Base-by-base conservation (phyloP, 257 asterid genomes). In the Schizonepeta tenuifolia region DNA sequence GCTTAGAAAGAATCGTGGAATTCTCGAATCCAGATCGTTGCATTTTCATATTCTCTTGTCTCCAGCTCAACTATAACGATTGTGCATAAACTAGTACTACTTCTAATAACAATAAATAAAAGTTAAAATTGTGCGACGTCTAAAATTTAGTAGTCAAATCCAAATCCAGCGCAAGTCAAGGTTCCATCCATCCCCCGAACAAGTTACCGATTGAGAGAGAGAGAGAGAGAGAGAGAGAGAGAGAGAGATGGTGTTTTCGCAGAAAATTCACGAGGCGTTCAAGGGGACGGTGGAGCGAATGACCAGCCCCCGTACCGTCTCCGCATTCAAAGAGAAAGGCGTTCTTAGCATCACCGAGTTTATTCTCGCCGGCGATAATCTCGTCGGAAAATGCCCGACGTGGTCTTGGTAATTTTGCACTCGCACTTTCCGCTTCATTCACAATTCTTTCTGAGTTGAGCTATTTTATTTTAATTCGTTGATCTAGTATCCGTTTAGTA, bases 261-360 rank as follows among this genome's bases (percentile, higher is more conserved):
- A 95, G 86, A 90, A 80, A 56, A 53, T 92, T 74, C 98, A 95
- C 79, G 97, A 82, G 47, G 97, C 96, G 10, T 87, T 90, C 86
- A 92, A 92, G 79, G 96, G 94, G 46, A 85, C 97, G 38, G 92
- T 95, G 71, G 99, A 92, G 90, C 88, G 97, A 51, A 90, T 95
- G 22, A 90, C 99, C 7, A 88, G 81, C 73, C 92, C 91, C 57
- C 91, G 99, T 68, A 95, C 98, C 63, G 97, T 92, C 55, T 92
- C 99, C 21, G 99, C 97, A 67, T 95, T 92, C 87, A 95, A 92
- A 78, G 99, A 92, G 71, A 95, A 92, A 76, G 99, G 99, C 56
- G 98, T 95, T 46, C 95, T 95, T 55, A 95, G 96, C 89, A 80
- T 90, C 87, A 84, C 81, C 64, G 99, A 95, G 81, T 95, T 95